These are phyloP conservation scores for Kockiozyma suomiensis DNA, from an alignment of 805 yeast species.

Conservation along the genomic window DNA sequence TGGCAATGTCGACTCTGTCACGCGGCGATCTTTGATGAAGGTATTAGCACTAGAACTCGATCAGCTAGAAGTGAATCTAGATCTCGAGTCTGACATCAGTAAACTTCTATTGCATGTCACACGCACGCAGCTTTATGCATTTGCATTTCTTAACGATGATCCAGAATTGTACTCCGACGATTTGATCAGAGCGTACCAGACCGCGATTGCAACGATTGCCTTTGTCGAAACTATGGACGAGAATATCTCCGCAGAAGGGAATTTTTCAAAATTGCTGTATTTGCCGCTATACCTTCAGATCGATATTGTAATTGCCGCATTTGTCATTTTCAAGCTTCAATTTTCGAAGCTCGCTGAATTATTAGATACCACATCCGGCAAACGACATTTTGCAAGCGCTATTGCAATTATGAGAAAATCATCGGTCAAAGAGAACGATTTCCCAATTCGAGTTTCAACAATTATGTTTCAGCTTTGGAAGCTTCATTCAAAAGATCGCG, in stretches of 20 bases:
- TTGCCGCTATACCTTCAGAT: constrained; percentile 78
- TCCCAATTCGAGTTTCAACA: constrained; percentile 90
- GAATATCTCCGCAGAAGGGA: constrained; percentile 60
- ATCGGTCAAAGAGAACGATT: constrained; percentile 85
- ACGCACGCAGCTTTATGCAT: constrained; percentile 78
- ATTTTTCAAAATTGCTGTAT: constrained; percentile 60
- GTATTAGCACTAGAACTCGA: constrained; percentile 72
- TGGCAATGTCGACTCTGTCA: constrained; percentile 67
- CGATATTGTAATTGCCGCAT: constrained; percentile 87
- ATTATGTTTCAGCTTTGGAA: constrained; percentile 96
- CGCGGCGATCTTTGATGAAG: constrained; percentile 72
- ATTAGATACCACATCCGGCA: constrained; percentile 45
- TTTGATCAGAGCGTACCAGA: constrained; percentile 78
- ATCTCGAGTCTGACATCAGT: constrained; percentile 64
- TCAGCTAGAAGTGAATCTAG: constrained; percentile 65
- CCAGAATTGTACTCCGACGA: constrained; percentile 56
- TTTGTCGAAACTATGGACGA: constrained; percentile 60
- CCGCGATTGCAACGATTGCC: constrained; percentile 54
- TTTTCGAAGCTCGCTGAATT: constrained; percentile 72
- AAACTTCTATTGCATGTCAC: constrained; percentile 70
- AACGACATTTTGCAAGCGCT: constrained; percentile 57
- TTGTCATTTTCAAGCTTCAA: constrained; percentile 76
- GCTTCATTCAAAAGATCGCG: constrained; percentile 53
- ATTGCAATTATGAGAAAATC: constrained; percentile 72
- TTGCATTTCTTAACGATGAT: constrained; percentile 70